Evolutionary conservation across 1,284 basidiomycete genomes (phyloP).

Genomic region (Cryptococcus sp.): DNA sequence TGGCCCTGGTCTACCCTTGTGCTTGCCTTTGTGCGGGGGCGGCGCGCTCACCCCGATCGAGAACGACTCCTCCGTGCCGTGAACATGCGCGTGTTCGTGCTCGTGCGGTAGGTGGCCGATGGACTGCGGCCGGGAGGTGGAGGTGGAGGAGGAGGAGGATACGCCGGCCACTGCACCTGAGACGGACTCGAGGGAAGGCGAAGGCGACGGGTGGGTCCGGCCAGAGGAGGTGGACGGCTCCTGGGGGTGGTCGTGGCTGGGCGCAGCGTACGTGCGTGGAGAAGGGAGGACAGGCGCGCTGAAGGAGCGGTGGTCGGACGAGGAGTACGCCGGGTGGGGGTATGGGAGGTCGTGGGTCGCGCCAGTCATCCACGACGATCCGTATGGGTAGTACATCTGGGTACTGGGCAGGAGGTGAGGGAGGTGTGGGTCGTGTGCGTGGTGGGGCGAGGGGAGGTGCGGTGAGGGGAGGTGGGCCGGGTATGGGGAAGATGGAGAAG

Average conservation of each 20-base stretch:
- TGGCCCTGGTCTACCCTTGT: conserved; percentile 11
- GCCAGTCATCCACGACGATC: no score
- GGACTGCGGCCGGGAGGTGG: neutral
- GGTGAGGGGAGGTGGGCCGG: neutral
- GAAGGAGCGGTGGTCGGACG: neutral
- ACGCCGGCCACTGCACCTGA: neutral
- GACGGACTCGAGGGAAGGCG: neutral
- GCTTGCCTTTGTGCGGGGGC: conserved; percentile 5
- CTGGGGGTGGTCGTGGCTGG: neutral
- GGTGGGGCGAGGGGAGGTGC: neutral
- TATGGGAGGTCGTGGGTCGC: no score
- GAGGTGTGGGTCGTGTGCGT: neutral
- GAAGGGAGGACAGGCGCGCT: neutral
- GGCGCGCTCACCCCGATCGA: neutral
- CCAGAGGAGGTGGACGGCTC: neutral
- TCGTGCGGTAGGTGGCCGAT: neutral
- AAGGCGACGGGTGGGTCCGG: neutral
- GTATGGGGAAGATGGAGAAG: neutral
- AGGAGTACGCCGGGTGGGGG: neutral
- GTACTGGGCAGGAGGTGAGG: neutral
- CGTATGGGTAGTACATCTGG: no score
- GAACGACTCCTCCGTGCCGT: neutral
- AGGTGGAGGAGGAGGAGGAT: conserved; percentile 1
- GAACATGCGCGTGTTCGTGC: neutral
- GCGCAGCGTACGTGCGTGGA: neutral